These are phyloP conservation scores for Sporothrix schenckii DNA, from an alignment of 2,329 filamentous ascomycete genomes.

Conservation along the genomic window DNA sequence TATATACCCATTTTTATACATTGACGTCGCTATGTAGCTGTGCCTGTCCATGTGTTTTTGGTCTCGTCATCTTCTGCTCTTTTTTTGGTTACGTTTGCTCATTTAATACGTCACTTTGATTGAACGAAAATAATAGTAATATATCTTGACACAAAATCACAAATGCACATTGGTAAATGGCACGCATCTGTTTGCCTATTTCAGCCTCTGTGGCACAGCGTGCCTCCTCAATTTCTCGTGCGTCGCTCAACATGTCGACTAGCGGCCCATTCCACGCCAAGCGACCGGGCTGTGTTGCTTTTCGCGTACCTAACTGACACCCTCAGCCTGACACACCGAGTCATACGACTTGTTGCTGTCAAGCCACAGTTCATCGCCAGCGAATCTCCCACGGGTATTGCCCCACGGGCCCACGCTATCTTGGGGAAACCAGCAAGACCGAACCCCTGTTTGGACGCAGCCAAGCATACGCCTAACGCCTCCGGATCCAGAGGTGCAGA, in stretches of 20 bases:
- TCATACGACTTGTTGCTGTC: conserved; percentile 4
- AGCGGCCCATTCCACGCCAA: too few relatives aligned
- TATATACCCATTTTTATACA: conserved; percentile 25
- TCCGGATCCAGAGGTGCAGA: background rate
- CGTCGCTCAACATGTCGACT: too few relatives aligned
- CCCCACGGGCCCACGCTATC: conserved; percentile 23
- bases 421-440: background rate
- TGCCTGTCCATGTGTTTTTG: conserved; percentile 2
- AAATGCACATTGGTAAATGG: background rate
- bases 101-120: background rate
- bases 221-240: too few relatives aligned
- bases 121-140: conserved; percentile 6
- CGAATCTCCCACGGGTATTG: conserved; percentile 24
- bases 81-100: background rate
- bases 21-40: background rate
- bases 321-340: conserved; percentile 1
- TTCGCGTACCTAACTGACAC: too few relatives aligned
- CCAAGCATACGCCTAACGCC: conserved; percentile 16
- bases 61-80: background rate
- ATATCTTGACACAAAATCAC: background rate
- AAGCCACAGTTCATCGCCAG: conserved; percentile 18
- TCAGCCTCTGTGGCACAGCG: background rate
- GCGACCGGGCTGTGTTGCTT: too few relatives aligned
- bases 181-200: conserved; percentile 13
- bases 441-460: conserved; percentile 10